A percentile compares a stretch with the other conserved stretches of the same genome.
Evolutionary conservation across 2,329 filamentous ascomycete species (phyloP).

Genomic region (Didymella pomorum): DNA sequence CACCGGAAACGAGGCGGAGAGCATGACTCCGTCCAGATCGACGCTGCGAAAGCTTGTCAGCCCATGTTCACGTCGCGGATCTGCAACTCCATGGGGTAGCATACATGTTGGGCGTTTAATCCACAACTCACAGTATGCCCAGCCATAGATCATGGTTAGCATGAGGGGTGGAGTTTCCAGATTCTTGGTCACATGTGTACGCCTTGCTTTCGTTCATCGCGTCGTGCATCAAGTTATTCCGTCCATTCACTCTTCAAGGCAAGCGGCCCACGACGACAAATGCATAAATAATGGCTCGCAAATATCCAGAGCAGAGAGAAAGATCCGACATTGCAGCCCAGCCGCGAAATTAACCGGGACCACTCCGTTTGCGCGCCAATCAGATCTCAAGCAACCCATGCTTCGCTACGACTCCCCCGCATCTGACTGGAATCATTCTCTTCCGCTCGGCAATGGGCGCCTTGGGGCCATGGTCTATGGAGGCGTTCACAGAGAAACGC

Average conservation of each 20-base stretch:
- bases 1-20: constrained; percentile 8
- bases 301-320: constrained; percentile 10
- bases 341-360: constrained; percentile 16
- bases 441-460: constrained; percentile 61
- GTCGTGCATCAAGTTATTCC: constrained; percentile 11
- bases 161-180: neutral
- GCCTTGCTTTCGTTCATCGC: constrained; percentile 13
- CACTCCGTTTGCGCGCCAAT: constrained; percentile 16
- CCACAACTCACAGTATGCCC: neutral
- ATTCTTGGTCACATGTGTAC: constrained; percentile 6
- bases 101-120: constrained; percentile 3
- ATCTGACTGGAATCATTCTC: constrained; percentile 50
- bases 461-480: constrained; percentile 59
- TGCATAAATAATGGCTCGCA: constrained; percentile 16
- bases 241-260: constrained; percentile 20
- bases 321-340: neutral
- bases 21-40: constrained; percentile 10
- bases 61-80: constrained; percentile 4
- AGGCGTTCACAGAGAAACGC: constrained; percentile 53
- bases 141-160: neutral
- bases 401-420: constrained; percentile 22
- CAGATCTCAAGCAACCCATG: constrained; percentile 11
- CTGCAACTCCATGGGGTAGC: constrained; percentile 4
- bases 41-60: constrained; percentile 3
- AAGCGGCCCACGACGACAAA: constrained; percentile 9